Base-by-base conservation (phyloP, 106 monocot genomes). In the Iris macrosiphon region DNA sequence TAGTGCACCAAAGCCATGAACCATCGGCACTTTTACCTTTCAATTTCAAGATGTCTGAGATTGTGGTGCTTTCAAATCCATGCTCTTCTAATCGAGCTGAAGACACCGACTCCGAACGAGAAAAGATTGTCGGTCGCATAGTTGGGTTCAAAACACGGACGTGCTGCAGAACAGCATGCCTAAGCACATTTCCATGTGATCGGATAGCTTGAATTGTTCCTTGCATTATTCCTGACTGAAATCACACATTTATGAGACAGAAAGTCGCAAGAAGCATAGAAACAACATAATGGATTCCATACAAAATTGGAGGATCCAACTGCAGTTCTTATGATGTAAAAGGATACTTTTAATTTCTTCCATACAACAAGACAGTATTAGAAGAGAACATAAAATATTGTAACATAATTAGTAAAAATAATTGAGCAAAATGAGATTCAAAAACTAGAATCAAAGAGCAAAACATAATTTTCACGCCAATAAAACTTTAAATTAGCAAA, bases 11-110 rank as follows among this genome's bases (percentile, higher is more conserved):
- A 12, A 87, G 70, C 86, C 81, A 81, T 22, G 86, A 87, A 27
- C 86, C 86, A 48, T 87, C 86, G 58, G 86, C 86, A 55, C 65
- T 49, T 71, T 87, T 87, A 26, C 86, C 86, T 56, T 87, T 87
- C 18, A 33, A 57, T 40, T 81, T 81, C 39, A 87, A 46, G 40
- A 87, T 28, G 63, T 87, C 81, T 24, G 74, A 50, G 43, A 87
- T 70, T 34, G 72, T 87, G 39, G 86, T 78, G 71, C 81, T 81
- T 60, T 87, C 86, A 60, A 86, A 87, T 45, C 86, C 86, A 47
- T 69, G 63, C 59, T 87, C 81, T 48, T 87, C 86, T 50, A 87
- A 46, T 28, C 27, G 61, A 59, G 70, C 40, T 55, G 86, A 52
- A 27, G 81, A 40, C 40, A 54, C 47, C 35, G 80, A 81, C 47